Base-by-base conservation (phyloP, 371 early-diverging fungal genomes). In the Lichtheimia ornata region DNA sequence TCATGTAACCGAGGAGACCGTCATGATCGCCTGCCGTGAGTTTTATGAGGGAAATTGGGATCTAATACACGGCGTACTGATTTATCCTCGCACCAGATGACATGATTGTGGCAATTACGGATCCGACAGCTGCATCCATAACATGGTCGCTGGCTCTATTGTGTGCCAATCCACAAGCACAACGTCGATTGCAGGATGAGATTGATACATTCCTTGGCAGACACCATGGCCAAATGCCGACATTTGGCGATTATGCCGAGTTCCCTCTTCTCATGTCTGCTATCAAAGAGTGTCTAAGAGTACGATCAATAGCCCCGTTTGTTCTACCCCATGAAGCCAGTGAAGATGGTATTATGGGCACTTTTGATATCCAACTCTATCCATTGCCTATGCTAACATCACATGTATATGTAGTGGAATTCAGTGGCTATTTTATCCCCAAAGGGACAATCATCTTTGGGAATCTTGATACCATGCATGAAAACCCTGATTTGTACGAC, bases 251-350 rank as follows among this genome's bases (percentile, higher is more conserved):
- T 4, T 52, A 65, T 51, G 58, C 62, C n/a, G 15, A 45, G 6
- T 17, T 65, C 13, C 70, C 63, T 18, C 61, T 56, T 43, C 24
- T 51, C 25, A 30, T 60, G 13, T 61, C 63, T 43, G 65, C 60
- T 0, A 59, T 59, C 41, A 64, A 60, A 41, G 70, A 69, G 28
- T 59, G 62, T 17, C 22, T 69, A 43, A 60, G 70, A 14, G 62
- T 53, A 24, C 56, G 65, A 11, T 54, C 55, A 13, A 30, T 56
- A 2, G 41, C 42, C 1, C 9, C 20, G 0, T 59, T 64, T 28
- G 59, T 53, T n/a, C 18, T 63, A 13, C 59, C 61, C 18, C 69
- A 62, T 41, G 40, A 25, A 27, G 43, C 60, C 13, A 45, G 45
- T 40, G 52, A 65, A 42, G 65, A 69, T 58, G 35, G 61, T 63